Evolutionary conservation across 164 flowering plant genomes (phyloP).

Genomic region (Sextonia rubra): DNA sequence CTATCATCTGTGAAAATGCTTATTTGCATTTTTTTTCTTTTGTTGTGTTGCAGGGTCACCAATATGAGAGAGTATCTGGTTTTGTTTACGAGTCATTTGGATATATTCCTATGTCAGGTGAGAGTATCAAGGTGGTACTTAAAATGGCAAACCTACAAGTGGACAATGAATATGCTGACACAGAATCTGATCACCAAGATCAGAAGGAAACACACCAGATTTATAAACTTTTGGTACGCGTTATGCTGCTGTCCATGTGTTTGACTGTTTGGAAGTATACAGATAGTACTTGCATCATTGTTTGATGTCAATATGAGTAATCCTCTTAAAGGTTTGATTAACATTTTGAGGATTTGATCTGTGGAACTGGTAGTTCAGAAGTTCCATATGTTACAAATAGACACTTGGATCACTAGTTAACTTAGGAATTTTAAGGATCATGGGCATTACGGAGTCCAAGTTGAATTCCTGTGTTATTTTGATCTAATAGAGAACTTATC

Average conservation of each 20-base stretch:
- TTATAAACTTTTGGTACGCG: slow-evolving; percentile 84
- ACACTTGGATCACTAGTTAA: background rate
- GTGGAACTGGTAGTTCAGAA: background rate
- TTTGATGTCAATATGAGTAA: background rate
- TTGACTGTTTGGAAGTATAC: background rate
- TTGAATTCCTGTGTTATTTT: too few relatives aligned
- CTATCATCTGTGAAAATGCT: background rate
- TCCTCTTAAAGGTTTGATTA: background rate
- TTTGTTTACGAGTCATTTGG: slow-evolving; percentile 95
- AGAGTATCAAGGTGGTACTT: slow-evolving; percentile 76
- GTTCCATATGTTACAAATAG: background rate
- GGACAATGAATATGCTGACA: slow-evolving; percentile 38
- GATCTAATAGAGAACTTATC: too few relatives aligned
- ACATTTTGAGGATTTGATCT: background rate
- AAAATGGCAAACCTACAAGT: slow-evolving; percentile 69
- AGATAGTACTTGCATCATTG: background rate
- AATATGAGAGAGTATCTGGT: slow-evolving; percentile 97
- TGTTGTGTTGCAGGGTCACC: slow-evolving; percentile 63
- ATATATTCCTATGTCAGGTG: slow-evolving; percentile 95
- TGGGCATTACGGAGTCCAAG: too few relatives aligned
- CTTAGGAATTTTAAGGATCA: background rate
- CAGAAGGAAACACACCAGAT: slow-evolving; percentile 55
- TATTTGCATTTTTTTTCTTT: background rate
- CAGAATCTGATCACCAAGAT: slow-evolving; percentile 52
- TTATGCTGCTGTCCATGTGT: background rate